phyloP scores from a whole-genome alignment of 352 stramenopile genomes.

The Globisporangium nunn region DNA sequence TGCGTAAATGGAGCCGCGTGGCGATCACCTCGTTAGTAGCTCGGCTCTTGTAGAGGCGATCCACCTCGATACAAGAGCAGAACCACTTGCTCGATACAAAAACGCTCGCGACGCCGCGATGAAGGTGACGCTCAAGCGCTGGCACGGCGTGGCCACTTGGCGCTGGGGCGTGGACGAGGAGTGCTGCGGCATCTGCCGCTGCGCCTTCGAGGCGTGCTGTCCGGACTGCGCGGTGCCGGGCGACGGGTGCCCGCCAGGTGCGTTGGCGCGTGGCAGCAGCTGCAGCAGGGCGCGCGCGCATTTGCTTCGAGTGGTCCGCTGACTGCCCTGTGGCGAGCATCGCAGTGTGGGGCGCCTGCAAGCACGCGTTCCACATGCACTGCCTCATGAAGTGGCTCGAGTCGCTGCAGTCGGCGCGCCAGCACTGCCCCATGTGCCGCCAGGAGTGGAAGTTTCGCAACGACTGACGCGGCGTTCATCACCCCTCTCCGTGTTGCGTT shows the following conservation, averaged over 20 bases:
- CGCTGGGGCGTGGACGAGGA: constrained; percentile 89
- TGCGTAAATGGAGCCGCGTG: not conserved
- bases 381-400: constrained; percentile 92
- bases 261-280: not conserved
- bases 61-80: not conserved
- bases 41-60: not conserved
- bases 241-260: constrained; percentile 81
- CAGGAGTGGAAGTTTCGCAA: constrained; percentile 84
- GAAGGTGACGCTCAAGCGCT: constrained; percentile 83
- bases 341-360: constrained; percentile 83
- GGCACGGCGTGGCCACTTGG: constrained; percentile 88
- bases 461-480: constrained; percentile 2
- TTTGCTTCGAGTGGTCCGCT: not conserved
- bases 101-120: constrained; percentile 16
- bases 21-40: not conserved
- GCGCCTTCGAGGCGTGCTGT: constrained; percentile 78
- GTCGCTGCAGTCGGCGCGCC: constrained; percentile 65
- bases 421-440: constrained; percentile 88
- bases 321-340: too few relatives aligned
- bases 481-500: too few relatives aligned
- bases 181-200: constrained; percentile 86
- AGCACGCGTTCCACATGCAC: constrained; percentile 92
- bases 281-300: too few relatives aligned
- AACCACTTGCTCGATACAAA: not conserved
- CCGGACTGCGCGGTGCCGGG: constrained; percentile 70